phyloP scores from a whole-genome alignment of 202 grass and related monocot species.

The Zoysia matrella region DNA sequence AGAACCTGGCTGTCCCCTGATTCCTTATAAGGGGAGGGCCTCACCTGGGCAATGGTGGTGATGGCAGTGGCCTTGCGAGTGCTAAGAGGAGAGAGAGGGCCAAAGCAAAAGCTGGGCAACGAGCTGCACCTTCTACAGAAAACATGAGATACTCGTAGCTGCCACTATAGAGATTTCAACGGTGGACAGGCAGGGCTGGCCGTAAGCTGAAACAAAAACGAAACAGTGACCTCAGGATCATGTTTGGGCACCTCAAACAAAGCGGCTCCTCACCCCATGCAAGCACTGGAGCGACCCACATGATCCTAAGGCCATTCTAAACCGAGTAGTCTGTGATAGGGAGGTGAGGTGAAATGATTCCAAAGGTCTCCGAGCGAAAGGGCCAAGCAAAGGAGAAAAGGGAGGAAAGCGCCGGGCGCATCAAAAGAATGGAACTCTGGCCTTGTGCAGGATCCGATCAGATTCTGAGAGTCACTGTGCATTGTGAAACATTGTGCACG shows the following conservation, averaged over 20 bases:
- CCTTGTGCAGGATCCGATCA: constrained; percentile 58
- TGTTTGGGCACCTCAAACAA: constrained; percentile 57
- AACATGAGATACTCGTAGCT: neutral
- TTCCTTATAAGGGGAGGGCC: neutral
- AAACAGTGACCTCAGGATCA: constrained; percentile 57
- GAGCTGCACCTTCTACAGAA: constrained; percentile 43
- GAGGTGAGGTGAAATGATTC: constrained; percentile 38
- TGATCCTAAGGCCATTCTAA: constrained; percentile 15
- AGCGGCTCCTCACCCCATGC: constrained; percentile 34
- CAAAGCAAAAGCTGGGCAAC: constrained; percentile 47
- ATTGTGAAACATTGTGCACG: constrained; percentile 27
- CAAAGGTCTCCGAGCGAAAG: constrained; percentile 26
- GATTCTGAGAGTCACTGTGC: constrained; percentile 44
- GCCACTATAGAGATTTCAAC: neutral
- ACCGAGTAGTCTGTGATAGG: neutral
- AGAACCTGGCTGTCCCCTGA: neutral
- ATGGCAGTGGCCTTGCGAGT: constrained; percentile 14
- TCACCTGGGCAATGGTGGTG: constrained; percentile 30
- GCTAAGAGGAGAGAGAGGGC: constrained; percentile 50
- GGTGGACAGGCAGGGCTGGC: constrained; percentile 41
- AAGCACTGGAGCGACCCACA: constrained; percentile 31
- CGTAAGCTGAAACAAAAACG: constrained; percentile 44
- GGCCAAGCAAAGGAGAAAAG: constrained; percentile 26
- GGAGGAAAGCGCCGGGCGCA: constrained; percentile 13
- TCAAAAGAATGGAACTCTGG: constrained; percentile 54